Conservation (phyloP, 805 yeast genomes). For the Kazachstania africana region DNA sequence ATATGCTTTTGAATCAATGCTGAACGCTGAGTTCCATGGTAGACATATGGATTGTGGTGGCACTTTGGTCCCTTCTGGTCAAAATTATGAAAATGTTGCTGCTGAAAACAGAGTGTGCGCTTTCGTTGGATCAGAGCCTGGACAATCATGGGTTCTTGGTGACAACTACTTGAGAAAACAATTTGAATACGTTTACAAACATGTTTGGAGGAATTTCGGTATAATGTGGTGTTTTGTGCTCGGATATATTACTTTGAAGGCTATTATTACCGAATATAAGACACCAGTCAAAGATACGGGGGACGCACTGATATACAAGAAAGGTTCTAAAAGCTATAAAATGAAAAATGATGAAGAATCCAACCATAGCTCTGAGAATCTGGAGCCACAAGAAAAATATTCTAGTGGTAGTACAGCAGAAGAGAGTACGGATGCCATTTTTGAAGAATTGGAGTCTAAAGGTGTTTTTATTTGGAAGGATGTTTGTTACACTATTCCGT, state of each 20-base stretch:
- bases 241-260: conserved; percentile 13
- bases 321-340: conserved; percentile 30
- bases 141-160: conserved; percentile 44
- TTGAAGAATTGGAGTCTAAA: conserved; percentile 20
- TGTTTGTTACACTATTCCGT: conserved; percentile 53
- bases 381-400: conserved; percentile 7
- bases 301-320: conserved; percentile 37
- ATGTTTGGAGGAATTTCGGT: conserved; percentile 79
- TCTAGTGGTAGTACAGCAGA: conserved; percentile 3
- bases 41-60: conserved; percentile 21
- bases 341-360: conserved; percentile 11
- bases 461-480: conserved; percentile 63
- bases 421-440: too few relatives aligned
- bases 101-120: conserved; percentile 39
- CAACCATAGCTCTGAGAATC: conserved; percentile 5
- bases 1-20: conserved; percentile 47
- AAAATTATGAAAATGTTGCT: conserved; percentile 33
- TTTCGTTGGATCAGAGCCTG: conserved; percentile 48
- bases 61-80: conserved; percentile 44
- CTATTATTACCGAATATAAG: conserved; percentile 16
- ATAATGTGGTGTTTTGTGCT: conserved; percentile 38
- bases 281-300: conserved; percentile 22
- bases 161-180: conserved; percentile 39
- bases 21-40: conserved; percentile 16
- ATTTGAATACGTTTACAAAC: conserved; percentile 41